Conservation (phyloP, 1,284 basidiomycete species). For the Crocinoboletus sp. region DNA sequence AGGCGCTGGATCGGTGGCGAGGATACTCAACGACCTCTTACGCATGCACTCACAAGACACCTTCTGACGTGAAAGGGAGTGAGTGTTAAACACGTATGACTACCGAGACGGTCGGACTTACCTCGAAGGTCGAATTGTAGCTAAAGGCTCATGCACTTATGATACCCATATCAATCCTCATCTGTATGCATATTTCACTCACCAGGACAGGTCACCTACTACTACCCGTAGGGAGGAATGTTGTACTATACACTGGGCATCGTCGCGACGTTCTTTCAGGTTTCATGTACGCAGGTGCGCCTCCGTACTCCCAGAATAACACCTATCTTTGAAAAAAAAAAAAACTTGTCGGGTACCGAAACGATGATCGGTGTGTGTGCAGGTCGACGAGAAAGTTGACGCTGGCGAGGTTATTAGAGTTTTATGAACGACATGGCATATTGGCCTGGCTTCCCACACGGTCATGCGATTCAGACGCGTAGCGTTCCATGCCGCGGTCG, state of each 20-base stretch:
- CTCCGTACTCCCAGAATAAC: conserved; percentile 1
- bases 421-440: no score
- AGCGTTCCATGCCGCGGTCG: no score
- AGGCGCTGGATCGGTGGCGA: conserved; percentile 47
- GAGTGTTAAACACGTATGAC: conserved; percentile 10
- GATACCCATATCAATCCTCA: conserved; percentile 27
- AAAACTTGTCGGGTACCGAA: not conserved
- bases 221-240: conserved; percentile 12
- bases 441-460: no score
- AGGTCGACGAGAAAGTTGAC: not conserved
- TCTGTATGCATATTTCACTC: conserved; percentile 32
- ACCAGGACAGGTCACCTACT: conserved; percentile 10
- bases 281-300: conserved; percentile 1
- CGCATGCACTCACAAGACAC: conserved; percentile 27
- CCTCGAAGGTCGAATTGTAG: conserved; percentile 6
- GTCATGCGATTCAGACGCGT: no score
- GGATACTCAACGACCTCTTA: conserved; percentile 54
- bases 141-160: conserved; percentile 17
- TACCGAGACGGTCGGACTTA: conserved; percentile 11
- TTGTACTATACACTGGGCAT: conserved; percentile 18
- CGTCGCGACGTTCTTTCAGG: not conserved
- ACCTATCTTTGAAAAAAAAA: not conserved
- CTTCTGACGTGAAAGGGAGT: conserved; percentile 26
- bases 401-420: no score
- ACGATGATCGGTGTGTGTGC: no score